Conservation (phyloP, 257 asterid species). For the Ilex aquifolium region DNA sequence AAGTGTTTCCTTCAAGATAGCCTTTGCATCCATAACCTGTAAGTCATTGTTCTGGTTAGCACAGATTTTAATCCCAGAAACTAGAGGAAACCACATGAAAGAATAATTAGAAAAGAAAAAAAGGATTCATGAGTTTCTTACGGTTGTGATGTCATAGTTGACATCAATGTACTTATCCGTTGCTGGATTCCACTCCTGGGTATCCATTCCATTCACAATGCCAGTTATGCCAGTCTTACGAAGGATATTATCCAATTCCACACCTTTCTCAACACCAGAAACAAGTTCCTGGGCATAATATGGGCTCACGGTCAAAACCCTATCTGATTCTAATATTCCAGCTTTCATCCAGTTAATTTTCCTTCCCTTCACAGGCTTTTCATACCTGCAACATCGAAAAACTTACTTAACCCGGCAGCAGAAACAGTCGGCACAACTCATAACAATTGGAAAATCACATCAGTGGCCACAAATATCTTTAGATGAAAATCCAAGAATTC, state of each 20-base stretch:
- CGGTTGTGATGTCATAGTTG: constrained; percentile 71
- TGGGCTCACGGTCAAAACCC: constrained; percentile 85
- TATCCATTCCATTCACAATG: constrained; percentile 82
- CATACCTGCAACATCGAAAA: constrained; percentile 39
- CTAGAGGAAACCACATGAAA: neutral
- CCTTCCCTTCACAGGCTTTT: constrained; percentile 82
- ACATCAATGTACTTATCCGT: constrained; percentile 66
- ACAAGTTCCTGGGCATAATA: constrained; percentile 80
- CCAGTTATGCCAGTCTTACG: constrained; percentile 53
- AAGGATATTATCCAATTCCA: constrained; percentile 60
- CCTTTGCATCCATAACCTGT: constrained; percentile 77
- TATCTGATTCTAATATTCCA: constrained; percentile 61
- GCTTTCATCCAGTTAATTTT: constrained; percentile 98
- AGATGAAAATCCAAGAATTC: neutral
- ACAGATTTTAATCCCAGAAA: neutral
- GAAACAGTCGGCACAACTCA: neutral
- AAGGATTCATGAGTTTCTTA: constrained; percentile 19
- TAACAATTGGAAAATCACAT: neutral
- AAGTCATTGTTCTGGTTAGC: constrained; percentile 1
- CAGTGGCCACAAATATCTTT: neutral
- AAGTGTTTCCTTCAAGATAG: constrained; percentile 85
- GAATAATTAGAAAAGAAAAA: neutral
- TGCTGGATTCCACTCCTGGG: constrained; percentile 91
- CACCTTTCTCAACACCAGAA: constrained; percentile 73
- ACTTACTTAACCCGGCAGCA: constrained; percentile 6